These are phyloP conservation scores for Tetrahymena thermophila DNA, from an alignment of 73 alveolate species.

Conservation along the genomic window DNA sequence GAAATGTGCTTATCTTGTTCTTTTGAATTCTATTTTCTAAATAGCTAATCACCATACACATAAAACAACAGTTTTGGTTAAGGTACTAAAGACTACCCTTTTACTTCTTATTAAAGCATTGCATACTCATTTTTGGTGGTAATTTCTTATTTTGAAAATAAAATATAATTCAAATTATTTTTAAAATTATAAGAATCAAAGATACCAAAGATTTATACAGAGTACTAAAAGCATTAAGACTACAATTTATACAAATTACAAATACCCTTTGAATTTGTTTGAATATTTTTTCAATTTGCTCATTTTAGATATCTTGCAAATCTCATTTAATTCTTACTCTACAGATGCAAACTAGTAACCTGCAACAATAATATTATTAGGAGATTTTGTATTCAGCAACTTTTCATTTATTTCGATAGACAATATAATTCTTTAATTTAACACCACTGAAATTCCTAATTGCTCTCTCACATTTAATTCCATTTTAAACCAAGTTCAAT, in stretches of 20 bases:
- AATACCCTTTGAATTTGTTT: neutral
- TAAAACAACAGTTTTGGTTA: neutral
- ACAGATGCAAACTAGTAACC: neutral
- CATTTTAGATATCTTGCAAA: too few species aligned
- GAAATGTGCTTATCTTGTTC: neutral
- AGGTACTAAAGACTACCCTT: neutral
- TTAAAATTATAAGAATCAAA: neutral
- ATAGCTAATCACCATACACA: too few species aligned
- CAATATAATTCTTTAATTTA: neutral
- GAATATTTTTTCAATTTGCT: too few species aligned
- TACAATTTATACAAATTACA: neutral
- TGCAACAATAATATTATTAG: neutral
- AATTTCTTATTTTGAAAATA: too few species aligned
- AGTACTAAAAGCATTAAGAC: neutral
- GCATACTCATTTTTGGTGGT: neutral
- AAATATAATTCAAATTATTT: too few species aligned
- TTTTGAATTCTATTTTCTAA: neutral
- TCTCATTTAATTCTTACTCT: neutral
- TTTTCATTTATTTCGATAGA: neutral
- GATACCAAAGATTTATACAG: neutral
- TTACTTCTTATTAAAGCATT: neutral
- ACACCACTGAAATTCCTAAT: neutral
- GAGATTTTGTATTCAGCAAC: neutral
- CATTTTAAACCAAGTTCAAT: neutral
- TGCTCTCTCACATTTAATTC: neutral